These are phyloP conservation scores for Marasmius oreades DNA, from an alignment of 1,284 basidiomycete species.

Conservation along the genomic window DNA sequence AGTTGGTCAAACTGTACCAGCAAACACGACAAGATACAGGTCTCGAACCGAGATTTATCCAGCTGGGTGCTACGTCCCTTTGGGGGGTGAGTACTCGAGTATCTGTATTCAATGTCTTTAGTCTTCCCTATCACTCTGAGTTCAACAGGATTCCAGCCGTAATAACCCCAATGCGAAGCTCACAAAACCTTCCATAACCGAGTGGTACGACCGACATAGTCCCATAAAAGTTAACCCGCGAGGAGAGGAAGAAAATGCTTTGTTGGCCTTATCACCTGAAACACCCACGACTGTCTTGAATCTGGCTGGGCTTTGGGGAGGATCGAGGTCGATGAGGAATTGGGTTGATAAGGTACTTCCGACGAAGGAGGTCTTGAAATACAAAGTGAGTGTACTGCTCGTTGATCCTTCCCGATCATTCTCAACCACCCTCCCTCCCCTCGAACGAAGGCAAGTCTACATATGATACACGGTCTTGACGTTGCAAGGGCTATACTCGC, in stretches of 20 bases:
- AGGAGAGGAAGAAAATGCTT: constrained; percentile 49
- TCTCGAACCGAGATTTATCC: constrained; percentile 41
- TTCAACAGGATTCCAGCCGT: not conserved
- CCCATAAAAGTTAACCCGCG: constrained; percentile 39
- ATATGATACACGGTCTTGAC: constrained; percentile 57
- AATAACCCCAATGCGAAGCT: not conserved
- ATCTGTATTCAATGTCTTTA: not conserved
- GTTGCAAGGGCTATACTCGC: constrained; percentile 57
- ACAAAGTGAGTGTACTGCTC: constrained; percentile 37
- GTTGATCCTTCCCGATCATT: no score
- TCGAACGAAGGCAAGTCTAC: constrained; percentile 47
- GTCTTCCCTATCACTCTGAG: no score
- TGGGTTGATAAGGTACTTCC: constrained; percentile 52
- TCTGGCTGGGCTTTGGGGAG: constrained; percentile 64
- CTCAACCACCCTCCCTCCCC: no score
- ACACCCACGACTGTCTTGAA: constrained; percentile 54
- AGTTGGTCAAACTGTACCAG: constrained; percentile 27
- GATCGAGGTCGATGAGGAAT: constrained; percentile 41
- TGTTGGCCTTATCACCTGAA: constrained; percentile 41
- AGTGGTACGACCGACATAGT: constrained; percentile 54
- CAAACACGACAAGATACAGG: constrained; percentile 4
- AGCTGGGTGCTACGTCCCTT: constrained; percentile 61
- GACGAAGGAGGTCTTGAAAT: constrained; percentile 48
- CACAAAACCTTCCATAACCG: not conserved
- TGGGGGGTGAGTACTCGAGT: constrained; percentile 59